Evolutionary conservation across 495 filamentous ascomycete genomes (phyloP), one percentile per base, ranked within the genome.

Genomic region (Neurospora sp.): DNA sequence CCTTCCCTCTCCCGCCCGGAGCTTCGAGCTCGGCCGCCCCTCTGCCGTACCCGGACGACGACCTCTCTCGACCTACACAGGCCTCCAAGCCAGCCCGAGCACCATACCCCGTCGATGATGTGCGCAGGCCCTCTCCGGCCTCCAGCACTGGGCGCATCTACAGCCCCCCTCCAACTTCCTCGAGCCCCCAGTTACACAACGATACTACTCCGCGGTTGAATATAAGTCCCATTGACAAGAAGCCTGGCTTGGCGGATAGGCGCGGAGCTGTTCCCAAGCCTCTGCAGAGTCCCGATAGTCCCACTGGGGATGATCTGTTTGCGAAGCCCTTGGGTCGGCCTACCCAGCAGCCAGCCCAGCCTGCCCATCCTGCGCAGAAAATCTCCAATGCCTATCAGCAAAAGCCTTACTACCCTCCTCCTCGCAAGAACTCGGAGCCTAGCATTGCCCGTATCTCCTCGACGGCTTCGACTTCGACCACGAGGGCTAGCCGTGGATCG

Each of bases 401-500:
- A 71, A 85, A 84, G 74, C 80, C 81, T 1, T 85, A 86, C 74
- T 85, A 85, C 45, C 84, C 85, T 31, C 84, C 83, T 8, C 84
- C 85, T 39, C 75, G 76, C 74, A 72, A 69, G 37, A 75, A 73
- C 68, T 73, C 77, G 41, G 77, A 84, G 78, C 75, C 79, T 82
- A 74, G 84, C 7, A 86, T 98, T 80, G 92, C 94, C 81, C 89
- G 94, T 35, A 89, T 96, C 74, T 90, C 89, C 70, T 96, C 93
- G 0, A 94, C 92, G 38, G 94, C 94, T 18, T 98, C 96, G 1
- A 97, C 89, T 0, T 97, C 94, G 2, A 99, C 96, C 8, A 98
- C 96, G 10, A 88, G 93, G 72, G 96, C 95, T 39, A 91, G 93
- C 78, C 88, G 96, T 74, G 96, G 96, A 22, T 98, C 95, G 27